Base-by-base conservation (phyloP, 495 filamentous ascomycete genomes). In the Neurospora hispaniola region DNA sequence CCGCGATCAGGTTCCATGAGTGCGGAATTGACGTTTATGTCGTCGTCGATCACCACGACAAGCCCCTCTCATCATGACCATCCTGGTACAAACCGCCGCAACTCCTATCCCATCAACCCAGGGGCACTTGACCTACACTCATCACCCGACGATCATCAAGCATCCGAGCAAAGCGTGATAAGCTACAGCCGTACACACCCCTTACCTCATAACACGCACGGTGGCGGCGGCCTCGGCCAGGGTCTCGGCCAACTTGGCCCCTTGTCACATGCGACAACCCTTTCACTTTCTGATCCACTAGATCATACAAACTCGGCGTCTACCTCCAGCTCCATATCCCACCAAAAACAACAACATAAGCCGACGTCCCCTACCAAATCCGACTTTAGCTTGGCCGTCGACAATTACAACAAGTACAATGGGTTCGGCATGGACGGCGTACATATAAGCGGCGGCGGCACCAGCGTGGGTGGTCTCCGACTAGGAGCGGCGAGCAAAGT, bases 401-500 rank as follows among this genome's bases (percentile, higher is more conserved):
- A 41, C 5, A 43, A 43, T 3, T 46, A 46, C 43, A 46, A 46
- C 8, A 18, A 3, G 16, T 43, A 18, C 6, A 43, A 43, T 6
- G 42, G 42, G 4, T 38, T 38, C 35, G 35, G 35, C 35, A 20
- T 39, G 38, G 7, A 46, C 42, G 23, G 31, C 2, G n/a, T 40
- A 31, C 27, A 31, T 31, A 3, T 31, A 8, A 46, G 69, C 59
- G 59, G 69, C 39, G 59, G 35, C 4, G 35, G 35, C 35, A 5
- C 20, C 12, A n/a, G 41, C 59, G 35, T 38, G 4, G 23, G 3
- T 31, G 77, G 40, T 12, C 18, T 70, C 10, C 74, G 76, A 0
- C 9, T 3, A 0, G 40, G 40, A 11, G 40, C 39, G 9, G 8
- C 35, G 27, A 74, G 73, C 9, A 74, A 59, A 9, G 76, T 75